A percentile compares a stretch with the other conserved stretches of the same genome.
These are phyloP conservation scores for Biscogniauxia mediterranea DNA, from an alignment of 2,329 filamentous ascomycete genomes.

Conservation along the genomic window DNA sequence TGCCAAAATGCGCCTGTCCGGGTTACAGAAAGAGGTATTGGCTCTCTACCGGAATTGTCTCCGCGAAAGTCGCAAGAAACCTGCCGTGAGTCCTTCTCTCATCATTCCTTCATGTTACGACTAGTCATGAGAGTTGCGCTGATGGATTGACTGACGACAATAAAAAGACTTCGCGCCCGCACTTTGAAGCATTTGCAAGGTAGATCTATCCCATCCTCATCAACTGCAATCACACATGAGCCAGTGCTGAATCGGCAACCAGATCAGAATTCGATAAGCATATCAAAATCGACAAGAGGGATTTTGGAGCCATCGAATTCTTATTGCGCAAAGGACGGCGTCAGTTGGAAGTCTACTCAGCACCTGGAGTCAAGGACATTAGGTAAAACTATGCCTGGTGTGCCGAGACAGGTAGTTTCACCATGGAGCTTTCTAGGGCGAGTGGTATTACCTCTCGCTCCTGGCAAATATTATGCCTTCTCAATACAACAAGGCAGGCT, in stretches of 20 bases:
- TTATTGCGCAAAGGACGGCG: slow-evolving; percentile 76
- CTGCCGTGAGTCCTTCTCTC: slow-evolving; percentile 51
- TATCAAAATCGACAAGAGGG: slow-evolving; percentile 69
- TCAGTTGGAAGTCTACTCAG: slow-evolving; percentile 80
- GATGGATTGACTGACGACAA: slow-evolving; percentile 1
- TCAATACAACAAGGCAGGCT: background rate
- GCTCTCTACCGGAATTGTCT: slow-evolving; percentile 84
- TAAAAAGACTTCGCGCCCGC: slow-evolving; percentile 51
- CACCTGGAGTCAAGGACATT: slow-evolving; percentile 77
- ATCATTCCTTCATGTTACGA: slow-evolving; percentile 11
- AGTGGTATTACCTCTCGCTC: background rate
- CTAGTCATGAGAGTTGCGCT: background rate
- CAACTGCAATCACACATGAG: background rate
- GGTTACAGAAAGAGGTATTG: slow-evolving; percentile 86
- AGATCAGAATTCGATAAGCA: slow-evolving; percentile 78
- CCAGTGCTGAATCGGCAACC: slow-evolving; percentile 10
- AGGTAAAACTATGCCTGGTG: slow-evolving; percentile 32
- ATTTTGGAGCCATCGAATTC: slow-evolving; percentile 84
- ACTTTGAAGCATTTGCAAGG: slow-evolving; percentile 66
- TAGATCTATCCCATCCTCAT: slow-evolving; percentile 30
- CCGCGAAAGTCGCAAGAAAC: slow-evolving; percentile 78
- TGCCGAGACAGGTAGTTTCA: slow-evolving; percentile 7
- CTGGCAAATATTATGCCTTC: background rate
- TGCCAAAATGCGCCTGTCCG: slow-evolving; percentile 61
- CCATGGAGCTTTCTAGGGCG: background rate